Evolutionary conservation across 495 filamentous ascomycete genomes (phyloP), one percentile per base, ranked within the genome.

Genomic region (Amphirosellinia nigrospora): DNA sequence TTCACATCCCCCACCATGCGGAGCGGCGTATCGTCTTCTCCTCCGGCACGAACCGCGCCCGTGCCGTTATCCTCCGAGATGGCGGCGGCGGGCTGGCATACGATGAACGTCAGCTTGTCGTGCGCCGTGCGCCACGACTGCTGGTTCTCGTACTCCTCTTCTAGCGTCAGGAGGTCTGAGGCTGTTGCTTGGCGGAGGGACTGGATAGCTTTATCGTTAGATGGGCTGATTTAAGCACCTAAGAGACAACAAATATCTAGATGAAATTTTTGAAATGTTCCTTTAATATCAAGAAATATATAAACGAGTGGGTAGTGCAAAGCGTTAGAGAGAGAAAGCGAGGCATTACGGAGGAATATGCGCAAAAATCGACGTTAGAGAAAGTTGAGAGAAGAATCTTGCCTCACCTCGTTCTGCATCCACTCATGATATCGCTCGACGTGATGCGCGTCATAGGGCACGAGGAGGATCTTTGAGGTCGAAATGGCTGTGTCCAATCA

Each of bases 1-100:
- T 97, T 97, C 45, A 97, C 86, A 72, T 97, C 94, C 4, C 94
- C 94, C 15, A 96, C 73, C 92, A 97, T 96, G 3, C 76, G 76
- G 2, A 77, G 75, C 0, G 86, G 78, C 0, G 77, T 69, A 72
- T 95, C 91, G n/a, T 80, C 75, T 23, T 80, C 74, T 2, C 80
- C 74, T 2, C 81, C 71, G 13, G 81, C 75, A 5, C 75, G 36
- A 16, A 83, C 45, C 61, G 19, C 21, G 19, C 10, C 53, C n/a
- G n/a, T n/a, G n/a, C n/a, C n/a, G n/a, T n/a, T n/a, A n/a, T n/a
- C n/a, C n/a, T n/a, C n/a, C n/a, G n/a, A n/a, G n/a, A n/a, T n/a
- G n/a, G n/a, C n/a, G n/a, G n/a, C n/a, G n/a, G n/a, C n/a, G n/a
- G n/a, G 58, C 5, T 83, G 82, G 72, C 90, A 92, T 45, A 85